Conservation (phyloP, 1,284 basidiomycete genomes). For the Austroboletus rostrupii region DNA sequence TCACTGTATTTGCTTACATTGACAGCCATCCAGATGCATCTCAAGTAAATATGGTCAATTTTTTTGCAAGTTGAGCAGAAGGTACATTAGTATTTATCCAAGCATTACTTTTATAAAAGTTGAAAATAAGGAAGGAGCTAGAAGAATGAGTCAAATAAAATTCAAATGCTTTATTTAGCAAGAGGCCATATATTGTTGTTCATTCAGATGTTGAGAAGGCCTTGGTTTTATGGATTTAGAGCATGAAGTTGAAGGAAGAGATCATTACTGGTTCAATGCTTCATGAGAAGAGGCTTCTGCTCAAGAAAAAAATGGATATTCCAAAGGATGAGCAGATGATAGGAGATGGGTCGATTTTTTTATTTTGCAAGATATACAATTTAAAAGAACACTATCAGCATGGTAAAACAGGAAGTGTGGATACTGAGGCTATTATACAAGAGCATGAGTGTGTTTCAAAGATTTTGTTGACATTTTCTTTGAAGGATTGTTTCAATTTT, state of each 20-base stretch:
- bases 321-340: neutral
- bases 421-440: neutral
- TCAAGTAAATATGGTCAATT: neutral
- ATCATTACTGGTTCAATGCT: neutral
- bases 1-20: neutral
- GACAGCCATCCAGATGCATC: neutral
- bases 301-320: neutral
- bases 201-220: neutral
- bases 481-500: neutral
- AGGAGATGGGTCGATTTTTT: neutral
- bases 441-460: neutral
- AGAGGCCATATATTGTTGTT: neutral
- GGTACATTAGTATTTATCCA: too few relatives aligned
- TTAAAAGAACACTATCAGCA: neutral
- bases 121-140: too few relatives aligned
- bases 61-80: neutral
- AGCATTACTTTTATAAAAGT: too few relatives aligned
- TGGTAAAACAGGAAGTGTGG: neutral
- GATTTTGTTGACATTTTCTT: neutral
- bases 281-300: neutral
- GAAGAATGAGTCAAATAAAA: neutral
- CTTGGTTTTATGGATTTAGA: neutral
- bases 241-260: neutral
- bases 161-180: neutral
- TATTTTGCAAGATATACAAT: neutral